Percentiles rank a stretch among this genome's conserved stretches.
These are phyloP conservation scores for Suhomyces tanzawaensis DNA, from an alignment of 805 yeast species.

Conservation along the genomic window DNA sequence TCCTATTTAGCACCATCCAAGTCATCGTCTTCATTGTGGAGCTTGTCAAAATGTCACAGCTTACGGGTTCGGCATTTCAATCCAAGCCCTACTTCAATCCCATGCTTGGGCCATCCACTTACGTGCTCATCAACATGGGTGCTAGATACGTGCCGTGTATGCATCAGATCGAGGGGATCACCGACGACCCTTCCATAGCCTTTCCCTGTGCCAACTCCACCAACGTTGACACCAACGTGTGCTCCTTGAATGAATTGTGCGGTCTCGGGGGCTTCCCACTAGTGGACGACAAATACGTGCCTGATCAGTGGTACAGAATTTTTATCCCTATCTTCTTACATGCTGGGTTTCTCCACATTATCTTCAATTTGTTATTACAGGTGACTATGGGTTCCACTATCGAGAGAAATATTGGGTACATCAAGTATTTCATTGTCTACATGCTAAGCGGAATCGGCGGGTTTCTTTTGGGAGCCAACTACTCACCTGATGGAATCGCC, in stretches of 20 bases:
- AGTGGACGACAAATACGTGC: conserved; percentile 34
- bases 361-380: conserved; percentile 61
- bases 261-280: conserved; percentile 51
- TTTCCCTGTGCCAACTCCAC: conserved; percentile 77
- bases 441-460: conserved; percentile 64
- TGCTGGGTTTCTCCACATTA: conserved; percentile 69
- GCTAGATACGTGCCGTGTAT: conserved; percentile 72
- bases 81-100: conserved; percentile 74
- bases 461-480: conserved; percentile 65
- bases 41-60: conserved; percentile 50
- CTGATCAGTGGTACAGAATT: conserved; percentile 68
- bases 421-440: conserved; percentile 55
- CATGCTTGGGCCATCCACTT: conserved; percentile 74
- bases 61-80: conserved; percentile 65
- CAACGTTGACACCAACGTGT: conserved; percentile 49
- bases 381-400: conserved; percentile 57
- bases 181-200: conserved; percentile 41
- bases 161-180: conserved; percentile 50
- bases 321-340: conserved; percentile 70
- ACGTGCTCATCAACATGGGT: conserved; percentile 65
- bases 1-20: conserved; percentile 45
- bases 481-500: conserved; percentile 63
- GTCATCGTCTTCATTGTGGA: conserved; percentile 61
- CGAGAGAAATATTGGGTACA: conserved; percentile 55
- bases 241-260: conserved; percentile 57